phyloP scores from a whole-genome alignment of 768 basidiomycete species.

The Phlebiopsis gigantea region DNA sequence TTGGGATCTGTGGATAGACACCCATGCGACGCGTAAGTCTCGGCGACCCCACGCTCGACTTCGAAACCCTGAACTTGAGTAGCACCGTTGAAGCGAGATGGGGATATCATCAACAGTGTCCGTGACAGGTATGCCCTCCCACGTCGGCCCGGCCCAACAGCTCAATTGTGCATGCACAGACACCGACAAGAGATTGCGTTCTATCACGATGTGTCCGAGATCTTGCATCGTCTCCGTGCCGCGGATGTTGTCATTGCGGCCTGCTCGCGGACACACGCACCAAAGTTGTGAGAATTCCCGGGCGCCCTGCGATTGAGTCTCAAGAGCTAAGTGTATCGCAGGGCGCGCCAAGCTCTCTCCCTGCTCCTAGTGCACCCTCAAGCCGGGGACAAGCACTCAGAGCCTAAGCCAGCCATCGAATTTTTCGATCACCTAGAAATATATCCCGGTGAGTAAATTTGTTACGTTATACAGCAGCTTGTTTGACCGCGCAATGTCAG shows the following conservation, averaged over 20 bases:
- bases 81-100: slow-evolving; percentile 51
- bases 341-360: slow-evolving; percentile 71
- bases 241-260: slow-evolving; percentile 57
- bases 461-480: not conserved
- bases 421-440: slow-evolving; percentile 73
- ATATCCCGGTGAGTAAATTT: slow-evolving; percentile 50
- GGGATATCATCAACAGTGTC: slow-evolving; percentile 41
- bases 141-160: not conserved
- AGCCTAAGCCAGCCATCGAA: slow-evolving; percentile 42
- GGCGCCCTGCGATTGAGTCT: not conserved
- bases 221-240: slow-evolving; percentile 53
- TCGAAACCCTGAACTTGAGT: not conserved
- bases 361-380: slow-evolving; percentile 49
- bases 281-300: slow-evolving; percentile 51
- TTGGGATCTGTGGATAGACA: slow-evolving; percentile 87
- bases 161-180: slow-evolving; percentile 25
- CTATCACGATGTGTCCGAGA: slow-evolving; percentile 71
- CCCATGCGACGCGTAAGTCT: slow-evolving; percentile 53
- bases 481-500: slow-evolving; percentile 25
- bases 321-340: slow-evolving; percentile 25
- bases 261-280: slow-evolving; percentile 68
- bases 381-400: slow-evolving; percentile 25
- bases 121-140: slow-evolving; percentile 37
- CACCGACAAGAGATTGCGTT: slow-evolving; percentile 57
- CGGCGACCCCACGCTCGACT: not conserved